These are phyloP conservation scores for Chaetomiaceae sp. DNA, from an alignment of 2,329 filamentous ascomycete species.

Conservation along the genomic window DNA sequence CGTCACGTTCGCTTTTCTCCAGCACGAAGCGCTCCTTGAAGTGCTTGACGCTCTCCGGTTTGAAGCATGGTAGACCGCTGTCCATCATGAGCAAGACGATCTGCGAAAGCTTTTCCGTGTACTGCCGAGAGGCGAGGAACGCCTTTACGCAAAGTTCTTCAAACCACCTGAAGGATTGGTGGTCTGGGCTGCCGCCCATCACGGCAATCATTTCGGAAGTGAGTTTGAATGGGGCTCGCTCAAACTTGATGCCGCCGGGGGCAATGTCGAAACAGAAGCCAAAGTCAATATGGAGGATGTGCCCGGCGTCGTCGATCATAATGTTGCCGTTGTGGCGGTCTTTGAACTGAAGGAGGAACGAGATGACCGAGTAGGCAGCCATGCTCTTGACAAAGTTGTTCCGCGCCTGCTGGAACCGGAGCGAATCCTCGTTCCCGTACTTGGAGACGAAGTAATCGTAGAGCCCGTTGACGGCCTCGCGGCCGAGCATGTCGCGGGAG, in stretches of 20 bases:
- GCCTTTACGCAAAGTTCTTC: slow-evolving; percentile 95
- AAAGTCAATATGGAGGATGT: slow-evolving; percentile 98
- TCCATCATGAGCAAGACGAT: slow-evolving; percentile 95
- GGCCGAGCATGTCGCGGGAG: slow-evolving; percentile 95
- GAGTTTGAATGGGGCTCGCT: slow-evolving; percentile 96
- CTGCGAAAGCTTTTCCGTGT: slow-evolving; percentile 83
- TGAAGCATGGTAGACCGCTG: slow-evolving; percentile 94
- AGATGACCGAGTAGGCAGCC: slow-evolving; percentile 97
- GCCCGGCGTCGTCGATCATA: slow-evolving; percentile 96
- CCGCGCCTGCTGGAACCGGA: slow-evolving; percentile 89
- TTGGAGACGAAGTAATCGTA: slow-evolving; percentile 98
- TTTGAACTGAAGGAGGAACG: slow-evolving; percentile 96
- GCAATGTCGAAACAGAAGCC: slow-evolving; percentile 99
- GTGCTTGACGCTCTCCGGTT: slow-evolving; percentile 88
- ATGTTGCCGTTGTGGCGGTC: slow-evolving; percentile 99
- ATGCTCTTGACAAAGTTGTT: slow-evolving; percentile 99
- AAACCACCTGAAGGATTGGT: slow-evolving; percentile 91
- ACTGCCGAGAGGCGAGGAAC: slow-evolving; percentile 81
- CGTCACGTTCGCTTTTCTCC: slow-evolving; percentile 86
- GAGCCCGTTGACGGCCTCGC: slow-evolving; percentile 94
- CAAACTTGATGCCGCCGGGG: slow-evolving; percentile 93
- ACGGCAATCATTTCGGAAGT: slow-evolving; percentile 98
- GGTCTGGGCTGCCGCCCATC: slow-evolving; percentile 82
- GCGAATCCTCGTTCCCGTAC: slow-evolving; percentile 93
- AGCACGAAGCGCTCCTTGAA: slow-evolving; percentile 91